A percentile compares a stretch with the other conserved stretches of the same genome.
Evolutionary conservation across 208 protist genomes (phyloP).

Genomic region (Acanthamoeba culbertsoni): DNA sequence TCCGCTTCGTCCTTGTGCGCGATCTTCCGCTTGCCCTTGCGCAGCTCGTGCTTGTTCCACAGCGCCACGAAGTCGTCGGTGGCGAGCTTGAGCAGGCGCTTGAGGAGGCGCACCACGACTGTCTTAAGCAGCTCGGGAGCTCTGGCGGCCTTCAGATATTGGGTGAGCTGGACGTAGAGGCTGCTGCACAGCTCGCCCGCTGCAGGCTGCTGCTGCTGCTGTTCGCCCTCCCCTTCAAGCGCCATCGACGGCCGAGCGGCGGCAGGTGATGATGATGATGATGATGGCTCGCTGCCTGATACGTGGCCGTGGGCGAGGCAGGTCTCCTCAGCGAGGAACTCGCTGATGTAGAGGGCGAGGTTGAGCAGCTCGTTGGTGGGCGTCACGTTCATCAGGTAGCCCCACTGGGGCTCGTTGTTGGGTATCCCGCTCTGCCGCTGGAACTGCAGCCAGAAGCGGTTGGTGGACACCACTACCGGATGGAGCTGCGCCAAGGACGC

Average conservation of each 20-base stretch:
- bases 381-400: not conserved
- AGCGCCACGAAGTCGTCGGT: not conserved
- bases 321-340: conserved; percentile 4
- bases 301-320: not conserved
- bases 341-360: not conserved
- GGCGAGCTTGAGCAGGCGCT: not conserved
- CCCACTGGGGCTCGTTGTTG: conserved; percentile 23
- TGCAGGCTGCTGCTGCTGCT: too few species aligned
- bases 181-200: not conserved
- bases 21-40: conserved; percentile 8
- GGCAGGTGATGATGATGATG: not conserved
- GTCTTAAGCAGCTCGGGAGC: not conserved
- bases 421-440: conserved; percentile 32
- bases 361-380: conserved; percentile 48
- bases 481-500: not conserved
- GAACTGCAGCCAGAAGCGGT: conserved; percentile 37
- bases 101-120: conserved; percentile 1
- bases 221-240: not conserved
- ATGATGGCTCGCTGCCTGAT: not conserved
- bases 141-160: not conserved
- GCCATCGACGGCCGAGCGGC: too few species aligned
- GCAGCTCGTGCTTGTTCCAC: not conserved
- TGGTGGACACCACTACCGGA: not conserved
- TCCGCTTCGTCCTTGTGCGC: not conserved
- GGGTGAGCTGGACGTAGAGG: not conserved